phyloP scores from a whole-genome alignment of 2,329 filamentous ascomycete species.

The Scedosporium aurantiacum region DNA sequence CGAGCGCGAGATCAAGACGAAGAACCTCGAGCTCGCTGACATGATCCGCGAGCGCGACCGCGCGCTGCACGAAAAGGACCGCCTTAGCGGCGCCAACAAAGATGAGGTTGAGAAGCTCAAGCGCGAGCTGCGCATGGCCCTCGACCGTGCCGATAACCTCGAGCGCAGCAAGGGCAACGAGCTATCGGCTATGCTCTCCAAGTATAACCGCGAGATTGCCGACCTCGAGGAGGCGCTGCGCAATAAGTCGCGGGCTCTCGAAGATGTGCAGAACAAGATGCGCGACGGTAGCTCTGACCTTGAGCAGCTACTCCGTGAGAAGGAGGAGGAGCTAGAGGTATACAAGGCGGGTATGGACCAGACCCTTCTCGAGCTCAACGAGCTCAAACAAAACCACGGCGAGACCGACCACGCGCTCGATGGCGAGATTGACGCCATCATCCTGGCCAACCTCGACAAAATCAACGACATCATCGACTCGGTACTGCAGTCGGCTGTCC shows the following conservation, averaged over 20 bases:
- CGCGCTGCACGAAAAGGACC: constrained; percentile 85
- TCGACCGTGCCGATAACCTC: constrained; percentile 83
- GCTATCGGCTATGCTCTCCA: constrained; percentile 83
- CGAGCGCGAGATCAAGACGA: constrained; percentile 95
- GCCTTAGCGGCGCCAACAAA: constrained; percentile 72
- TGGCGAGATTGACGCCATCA: constrained; percentile 80
- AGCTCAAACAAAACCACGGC: constrained; percentile 65
- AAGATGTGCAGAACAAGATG: constrained; percentile 69
- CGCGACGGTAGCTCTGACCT: constrained; percentile 76
- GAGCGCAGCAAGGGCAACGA: constrained; percentile 92
- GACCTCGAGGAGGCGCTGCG: constrained; percentile 88
- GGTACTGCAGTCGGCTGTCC: constrained; percentile 82
- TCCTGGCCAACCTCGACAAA: constrained; percentile 78
- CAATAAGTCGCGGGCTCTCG: constrained; percentile 77
- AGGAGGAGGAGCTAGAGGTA: constrained; percentile 95
- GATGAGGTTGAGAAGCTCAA: constrained; percentile 92
- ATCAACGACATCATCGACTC: constrained; percentile 98
- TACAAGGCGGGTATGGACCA: constrained; percentile 98
- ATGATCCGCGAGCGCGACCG: constrained; percentile 97
- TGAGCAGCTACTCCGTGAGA: constrained; percentile 75
- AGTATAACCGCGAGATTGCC: constrained; percentile 95
- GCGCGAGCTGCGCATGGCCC: constrained; percentile 82
- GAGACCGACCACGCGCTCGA: constrained; percentile 74
- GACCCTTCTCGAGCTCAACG: constrained; percentile 82
- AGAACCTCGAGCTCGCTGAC: constrained; percentile 95